Conservation (phyloP, 2,329 filamentous ascomycete genomes). For the Arthrobotrys entomopaga region DNA sequence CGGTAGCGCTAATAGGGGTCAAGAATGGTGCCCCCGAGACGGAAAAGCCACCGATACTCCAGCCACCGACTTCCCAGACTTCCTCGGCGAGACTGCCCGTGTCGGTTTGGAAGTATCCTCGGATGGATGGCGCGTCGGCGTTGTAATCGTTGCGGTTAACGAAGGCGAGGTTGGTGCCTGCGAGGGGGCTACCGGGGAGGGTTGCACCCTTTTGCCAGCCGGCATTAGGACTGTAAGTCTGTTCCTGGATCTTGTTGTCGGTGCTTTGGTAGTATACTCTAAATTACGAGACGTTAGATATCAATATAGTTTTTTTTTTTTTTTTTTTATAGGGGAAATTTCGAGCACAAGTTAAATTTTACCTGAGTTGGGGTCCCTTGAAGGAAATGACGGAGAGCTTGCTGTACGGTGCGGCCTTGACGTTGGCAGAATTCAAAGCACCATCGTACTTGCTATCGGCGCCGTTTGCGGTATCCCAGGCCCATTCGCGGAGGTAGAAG, state of each 20-base stretch:
- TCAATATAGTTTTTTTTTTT: not conserved
- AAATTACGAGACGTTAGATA: not conserved
- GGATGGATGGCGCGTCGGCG: constrained; percentile 28
- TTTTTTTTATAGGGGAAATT: not conserved
- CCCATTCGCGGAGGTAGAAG: constrained; percentile 34
- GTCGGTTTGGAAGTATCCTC: constrained; percentile 43
- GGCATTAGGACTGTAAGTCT: constrained; percentile 1
- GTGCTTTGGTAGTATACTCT: constrained; percentile 37
- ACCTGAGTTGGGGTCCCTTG: constrained; percentile 24
- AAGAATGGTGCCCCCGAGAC: constrained; percentile 16
- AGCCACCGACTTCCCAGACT: constrained; percentile 16
- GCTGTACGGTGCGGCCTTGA: constrained; percentile 38
- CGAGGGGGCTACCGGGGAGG: constrained; percentile 28
- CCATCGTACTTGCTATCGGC: constrained; percentile 32
- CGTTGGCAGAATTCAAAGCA: constrained; percentile 13
- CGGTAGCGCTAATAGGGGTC: constrained; percentile 31
- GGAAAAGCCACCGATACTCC: constrained; percentile 8
- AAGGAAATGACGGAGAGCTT: constrained; percentile 23
- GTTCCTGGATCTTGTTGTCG: constrained; percentile 34
- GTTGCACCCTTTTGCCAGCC: constrained; percentile 31
- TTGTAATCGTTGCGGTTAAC: constrained; percentile 23
- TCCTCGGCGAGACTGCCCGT: constrained; percentile 33
- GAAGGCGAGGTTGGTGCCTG: constrained; percentile 28
- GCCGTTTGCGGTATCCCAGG: constrained; percentile 26
- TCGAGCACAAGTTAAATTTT: not conserved